A percentile compares a stretch with the other conserved stretches of the same genome.
Conservation (phyloP, 2,329 filamentous ascomycete species). For the Pseudonectria foliicola region DNA sequence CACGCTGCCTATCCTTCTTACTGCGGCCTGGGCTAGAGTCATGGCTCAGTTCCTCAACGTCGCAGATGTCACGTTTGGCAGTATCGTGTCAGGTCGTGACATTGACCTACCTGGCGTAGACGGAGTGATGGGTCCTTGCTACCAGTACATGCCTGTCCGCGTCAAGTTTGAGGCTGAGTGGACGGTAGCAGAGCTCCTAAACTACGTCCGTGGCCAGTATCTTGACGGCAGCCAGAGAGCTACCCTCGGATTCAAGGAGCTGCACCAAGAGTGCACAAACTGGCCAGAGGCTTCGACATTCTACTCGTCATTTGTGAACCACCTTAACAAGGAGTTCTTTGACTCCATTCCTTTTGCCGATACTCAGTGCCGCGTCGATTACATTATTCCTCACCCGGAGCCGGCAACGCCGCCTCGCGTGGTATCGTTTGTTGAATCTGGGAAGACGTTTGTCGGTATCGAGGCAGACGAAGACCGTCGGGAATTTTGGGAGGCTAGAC, state of each 20-base stretch:
- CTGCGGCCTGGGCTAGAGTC: conserved; percentile 21
- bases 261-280: conserved; percentile 13
- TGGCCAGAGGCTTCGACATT: conserved; percentile 14
- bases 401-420: conserved; percentile 17
- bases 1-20: conserved; percentile 21
- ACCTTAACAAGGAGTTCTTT: conserved; percentile 23
- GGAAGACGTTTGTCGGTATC: conserved; percentile 18
- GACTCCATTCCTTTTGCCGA: conserved; percentile 21
- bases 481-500: conserved; percentile 19
- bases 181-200: conserved; percentile 15
- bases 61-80: conserved; percentile 20
- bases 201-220: conserved; percentile 16
- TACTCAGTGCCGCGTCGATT: conserved; percentile 20
- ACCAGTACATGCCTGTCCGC: conserved; percentile 23
- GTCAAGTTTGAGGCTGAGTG: conserved; percentile 16
- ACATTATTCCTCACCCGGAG: conserved; percentile 19
- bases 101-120: conserved; percentile 15
- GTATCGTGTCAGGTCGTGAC: conserved; percentile 22
- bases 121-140: conserved; percentile 21
- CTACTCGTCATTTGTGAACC: conserved; percentile 22
- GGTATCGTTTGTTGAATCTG: conserved; percentile 18
- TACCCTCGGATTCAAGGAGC: conserved; percentile 16
- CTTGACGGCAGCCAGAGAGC: conserved; percentile 18
- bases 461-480: conserved; percentile 21
- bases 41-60: conserved; percentile 13